Percentiles rank a stretch among this genome's conserved stretches.
These are phyloP conservation scores for Rhododendron molle DNA, from an alignment of 148 eudicot species.

Conservation along the genomic window DNA sequence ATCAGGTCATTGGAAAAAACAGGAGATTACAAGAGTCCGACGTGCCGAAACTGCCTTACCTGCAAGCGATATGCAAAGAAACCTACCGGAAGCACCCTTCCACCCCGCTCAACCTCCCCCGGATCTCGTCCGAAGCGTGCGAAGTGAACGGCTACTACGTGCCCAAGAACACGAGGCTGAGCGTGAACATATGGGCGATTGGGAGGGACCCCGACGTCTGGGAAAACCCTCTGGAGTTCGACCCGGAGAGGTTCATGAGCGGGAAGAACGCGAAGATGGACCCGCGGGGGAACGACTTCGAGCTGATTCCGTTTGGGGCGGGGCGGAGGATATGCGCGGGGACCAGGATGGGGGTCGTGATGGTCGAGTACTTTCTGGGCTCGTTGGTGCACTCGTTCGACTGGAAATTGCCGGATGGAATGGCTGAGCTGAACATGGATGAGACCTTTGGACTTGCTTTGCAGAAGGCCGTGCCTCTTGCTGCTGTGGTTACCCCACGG, in stretches of 20 bases:
- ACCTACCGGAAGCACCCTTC: slow-evolving; percentile 36
- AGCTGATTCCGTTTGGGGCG: slow-evolving; percentile 38
- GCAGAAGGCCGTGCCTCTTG: slow-evolving; percentile 16
- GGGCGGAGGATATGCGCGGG: slow-evolving; percentile 49
- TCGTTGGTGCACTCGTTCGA: slow-evolving; percentile 35
- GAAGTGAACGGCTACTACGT: slow-evolving; percentile 28
- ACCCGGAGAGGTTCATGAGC: slow-evolving; percentile 34
- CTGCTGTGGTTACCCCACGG: background rate
- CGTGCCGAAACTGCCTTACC: slow-evolving; percentile 15
- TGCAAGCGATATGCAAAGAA: slow-evolving; percentile 21
- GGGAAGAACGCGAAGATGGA: slow-evolving; percentile 10
- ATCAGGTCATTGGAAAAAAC: slow-evolving; percentile 16
- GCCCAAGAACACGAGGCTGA: slow-evolving; percentile 29
- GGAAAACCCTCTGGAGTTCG: slow-evolving; percentile 11
- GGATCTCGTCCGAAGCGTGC: slow-evolving; percentile 16
- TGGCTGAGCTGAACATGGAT: slow-evolving; percentile 21
- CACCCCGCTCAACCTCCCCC: slow-evolving; percentile 26
- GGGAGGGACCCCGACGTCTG: background rate
- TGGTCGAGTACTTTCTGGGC: slow-evolving; percentile 31
- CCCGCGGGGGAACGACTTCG: slow-evolving; percentile 26
- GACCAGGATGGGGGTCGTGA: slow-evolving; percentile 24
- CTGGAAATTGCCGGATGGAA: slow-evolving; percentile 25
- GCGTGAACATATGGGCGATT: slow-evolving; percentile 38
- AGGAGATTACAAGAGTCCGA: slow-evolving; percentile 32
- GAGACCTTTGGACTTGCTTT: slow-evolving; percentile 33